Base-by-base conservation (phyloP, 2,329 filamentous ascomycete genomes). In the Colletotrichum sp. region DNA sequence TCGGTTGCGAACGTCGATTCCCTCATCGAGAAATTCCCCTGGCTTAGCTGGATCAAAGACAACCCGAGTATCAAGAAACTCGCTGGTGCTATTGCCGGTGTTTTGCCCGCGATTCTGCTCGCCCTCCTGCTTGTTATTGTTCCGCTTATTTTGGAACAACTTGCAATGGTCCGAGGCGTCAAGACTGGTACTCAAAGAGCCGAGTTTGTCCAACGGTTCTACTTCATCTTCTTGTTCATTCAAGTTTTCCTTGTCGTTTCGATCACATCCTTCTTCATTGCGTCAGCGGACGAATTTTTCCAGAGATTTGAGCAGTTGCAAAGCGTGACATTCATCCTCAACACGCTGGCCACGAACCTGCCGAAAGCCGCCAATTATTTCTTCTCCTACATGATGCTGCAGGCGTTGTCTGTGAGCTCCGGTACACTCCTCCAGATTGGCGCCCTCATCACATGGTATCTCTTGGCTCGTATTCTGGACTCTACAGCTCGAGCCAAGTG, bases 301-400 rank as follows among this genome's bases (percentile, higher is more conserved):
- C 83, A 90, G 43, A 84, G 89, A 31, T 77, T 89, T 9, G 80
- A 84, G 12, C 51, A 81, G 27, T 73, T 88, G 5, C 58, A 80
- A 4, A 88, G 94, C 59, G 92, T 95, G 9, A 84, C 86, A n/a
- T 88, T 88, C 47, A 90, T 97, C 71, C 91, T 97, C 1, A 83
- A 90, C 21, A 87, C 94, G 0, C 86, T 99, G 33, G 96, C 96
- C 0, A 82, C 87, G 13, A 97, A 96, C 74, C 86, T 99, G 7
- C 97, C 97, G 3, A 94, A 91, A 77, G 93, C 96, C 0, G 94
- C 95, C 78, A 98, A 98, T 81, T 99, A 98, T 83, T 99, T 98
- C 87, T 98, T 98, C 87, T 96, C 95, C 1, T 99, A 99, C 89
- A 96, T 99, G 92, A 93, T 98, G 81, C 92, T 99, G 12, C 97